phyloP scores from a whole-genome alignment of 1,284 basidiomycete genomes.

The Rhodotorula sp. region DNA sequence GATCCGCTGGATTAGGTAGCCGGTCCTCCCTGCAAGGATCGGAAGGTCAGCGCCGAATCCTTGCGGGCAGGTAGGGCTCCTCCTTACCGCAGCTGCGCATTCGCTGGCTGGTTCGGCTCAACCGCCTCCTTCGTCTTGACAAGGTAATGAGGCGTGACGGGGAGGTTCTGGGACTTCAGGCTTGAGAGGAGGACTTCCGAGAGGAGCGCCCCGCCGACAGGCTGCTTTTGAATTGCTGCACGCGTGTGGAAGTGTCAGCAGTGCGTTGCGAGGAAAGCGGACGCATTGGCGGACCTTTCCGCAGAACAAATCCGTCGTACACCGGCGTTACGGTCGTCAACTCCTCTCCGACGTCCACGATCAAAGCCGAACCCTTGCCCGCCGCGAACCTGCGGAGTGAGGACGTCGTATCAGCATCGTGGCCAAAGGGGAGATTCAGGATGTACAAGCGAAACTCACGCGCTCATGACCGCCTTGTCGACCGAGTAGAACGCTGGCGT shows the following conservation, averaged over 20 bases:
- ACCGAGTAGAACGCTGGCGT: slow-evolving; percentile 97
- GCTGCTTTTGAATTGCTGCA: slow-evolving; percentile 46
- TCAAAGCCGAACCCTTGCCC: slow-evolving; percentile 91
- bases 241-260: too few species aligned
- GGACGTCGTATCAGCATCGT: neutral
- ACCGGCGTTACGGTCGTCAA: slow-evolving; percentile 90
- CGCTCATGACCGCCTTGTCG: slow-evolving; percentile 91
- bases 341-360: slow-evolving; percentile 88
- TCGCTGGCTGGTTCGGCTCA: slow-evolving; percentile 62
- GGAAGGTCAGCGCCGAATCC: neutral
- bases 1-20: slow-evolving; percentile 40
- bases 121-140: slow-evolving; percentile 67
- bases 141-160: slow-evolving; percentile 76
- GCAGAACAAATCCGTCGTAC: slow-evolving; percentile 94
- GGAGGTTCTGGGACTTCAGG: slow-evolving; percentile 44
- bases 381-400: slow-evolving; percentile 72
- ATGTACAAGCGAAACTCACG: slow-evolving; percentile 59
- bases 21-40: slow-evolving; percentile 62
- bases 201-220: slow-evolving; percentile 43
- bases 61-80: neutral
- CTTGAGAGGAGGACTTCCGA: slow-evolving; percentile 43
- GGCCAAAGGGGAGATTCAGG: neutral
- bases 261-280: neutral
- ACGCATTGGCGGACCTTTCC: slow-evolving; percentile 66
- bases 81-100: slow-evolving; percentile 29